Conservation (phyloP, 208 protist genomes). For the Vickermania ingenoplastis region DNA sequence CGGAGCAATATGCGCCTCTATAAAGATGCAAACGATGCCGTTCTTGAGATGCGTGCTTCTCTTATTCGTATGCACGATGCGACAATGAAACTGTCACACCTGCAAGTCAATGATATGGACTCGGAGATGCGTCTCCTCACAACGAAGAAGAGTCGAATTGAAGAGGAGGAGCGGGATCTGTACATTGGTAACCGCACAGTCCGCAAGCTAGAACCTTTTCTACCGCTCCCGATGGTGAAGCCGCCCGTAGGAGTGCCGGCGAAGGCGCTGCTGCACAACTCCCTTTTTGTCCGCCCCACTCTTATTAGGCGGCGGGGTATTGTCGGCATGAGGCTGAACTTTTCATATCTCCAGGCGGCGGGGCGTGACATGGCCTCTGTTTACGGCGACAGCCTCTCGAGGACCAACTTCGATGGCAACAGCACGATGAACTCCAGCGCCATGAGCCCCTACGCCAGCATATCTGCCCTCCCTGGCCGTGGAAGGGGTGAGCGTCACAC, state of each 20-base stretch:
- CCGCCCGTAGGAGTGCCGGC: conserved; percentile 1
- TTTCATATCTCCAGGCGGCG: neutral
- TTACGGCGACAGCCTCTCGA: neutral
- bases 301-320: neutral
- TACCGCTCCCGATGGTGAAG: conserved; percentile 2
- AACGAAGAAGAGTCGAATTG: neutral
- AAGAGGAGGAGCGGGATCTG: conserved; percentile 1
- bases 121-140: neutral
- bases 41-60: neutral
- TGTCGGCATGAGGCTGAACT: conserved; percentile 1
- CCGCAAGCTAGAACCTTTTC: conserved; percentile 3
- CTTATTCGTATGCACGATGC: neutral
- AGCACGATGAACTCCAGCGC: neutral
- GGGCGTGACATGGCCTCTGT: neutral
- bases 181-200: neutral
- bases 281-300: neutral
- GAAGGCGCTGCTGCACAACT: neutral
- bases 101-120: neutral
- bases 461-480: neutral
- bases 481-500: neutral
- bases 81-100: neutral
- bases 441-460: neutral
- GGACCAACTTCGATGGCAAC: neutral
- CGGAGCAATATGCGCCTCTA: neutral
- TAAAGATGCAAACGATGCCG: neutral